Conservation (phyloP, 306 rosid species). For the Gleditsia sinensis region DNA sequence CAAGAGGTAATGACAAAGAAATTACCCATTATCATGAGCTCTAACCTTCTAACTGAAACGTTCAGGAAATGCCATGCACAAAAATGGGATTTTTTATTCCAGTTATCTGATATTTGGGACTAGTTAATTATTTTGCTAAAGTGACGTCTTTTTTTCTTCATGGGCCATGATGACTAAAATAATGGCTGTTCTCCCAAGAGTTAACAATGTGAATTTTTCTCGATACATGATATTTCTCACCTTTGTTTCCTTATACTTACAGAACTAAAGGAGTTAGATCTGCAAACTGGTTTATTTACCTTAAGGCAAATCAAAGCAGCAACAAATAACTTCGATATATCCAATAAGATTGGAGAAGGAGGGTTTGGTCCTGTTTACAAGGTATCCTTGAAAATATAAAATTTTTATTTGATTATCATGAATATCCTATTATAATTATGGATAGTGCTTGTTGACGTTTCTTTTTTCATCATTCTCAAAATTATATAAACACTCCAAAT, state of each 20-base stretch:
- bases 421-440: neutral
- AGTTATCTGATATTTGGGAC: constrained; percentile 11
- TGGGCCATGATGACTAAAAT: neutral
- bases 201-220: neutral
- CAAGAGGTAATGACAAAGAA: constrained; percentile 25
- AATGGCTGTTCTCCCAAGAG: neutral
- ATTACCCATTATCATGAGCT: neutral
- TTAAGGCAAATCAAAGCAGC: no score
- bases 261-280: constrained; percentile 42
- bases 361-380: no score
- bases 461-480: neutral
- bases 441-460: neutral
- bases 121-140: neutral
- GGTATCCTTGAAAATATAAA: constrained; percentile 19
- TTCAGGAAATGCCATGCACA: neutral
- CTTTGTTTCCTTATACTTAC: neutral
- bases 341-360: no score
- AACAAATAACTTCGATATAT: no score
- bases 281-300: no score
- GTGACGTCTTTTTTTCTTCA: neutral
- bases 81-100: neutral
- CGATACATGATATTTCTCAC: neutral
- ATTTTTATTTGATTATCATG: neutral
- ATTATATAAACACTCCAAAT: neutral
- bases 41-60: neutral